Base-by-base conservation (phyloP, 768 basidiomycete genomes). In the Boletales sp. region DNA sequence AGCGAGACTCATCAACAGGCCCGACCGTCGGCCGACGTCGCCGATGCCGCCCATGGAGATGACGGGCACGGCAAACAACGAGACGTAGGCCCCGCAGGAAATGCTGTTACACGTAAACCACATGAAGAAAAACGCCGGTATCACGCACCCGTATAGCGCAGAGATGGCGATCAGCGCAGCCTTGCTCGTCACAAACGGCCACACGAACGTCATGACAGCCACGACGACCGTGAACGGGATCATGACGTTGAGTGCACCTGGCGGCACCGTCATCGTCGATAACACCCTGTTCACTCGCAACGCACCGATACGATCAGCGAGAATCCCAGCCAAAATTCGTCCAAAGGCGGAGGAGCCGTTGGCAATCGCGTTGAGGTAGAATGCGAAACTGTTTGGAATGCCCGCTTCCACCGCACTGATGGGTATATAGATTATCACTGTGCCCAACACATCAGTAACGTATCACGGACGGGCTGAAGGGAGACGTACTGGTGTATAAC, bases 171-270 rank as follows among this genome's bases (percentile, higher is more conserved):
- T 72, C 29, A 84, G 69, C 0, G 73, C 68, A 0, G 62, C 70
- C 43, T 76, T 58, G 18, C 62, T 74, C 37, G 59, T 65, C 0
- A 76, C 78, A 61, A 81, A 84, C 1, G 89, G 89, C 90, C 90
- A 92, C 3, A 71, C 70, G 56, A 82, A 83, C 0, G 87, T 87
- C 42, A 85, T 59, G 31, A 81, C 64, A 0, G 77, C 84, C 0
- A 83, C 79, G 1, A 78, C 37, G 15, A 74, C 49, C 0, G 80
- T 83, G 31, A 83, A 80, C 0, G 87, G 84, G 15, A 75, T 76
- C 75, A 90, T 84, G 29, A 85, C 70, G 54, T 85, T 90, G 55
- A 89, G 70, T 0, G 80, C 64, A 15, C 89, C 89, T 83, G 24
- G 34, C n/a, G 29, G 18, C 8, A 54, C 8, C 2, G 29, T 14